phyloP scores from a whole-genome alignment of 352 stramenopile genomes.

The Elongisporangium undulatum region DNA sequence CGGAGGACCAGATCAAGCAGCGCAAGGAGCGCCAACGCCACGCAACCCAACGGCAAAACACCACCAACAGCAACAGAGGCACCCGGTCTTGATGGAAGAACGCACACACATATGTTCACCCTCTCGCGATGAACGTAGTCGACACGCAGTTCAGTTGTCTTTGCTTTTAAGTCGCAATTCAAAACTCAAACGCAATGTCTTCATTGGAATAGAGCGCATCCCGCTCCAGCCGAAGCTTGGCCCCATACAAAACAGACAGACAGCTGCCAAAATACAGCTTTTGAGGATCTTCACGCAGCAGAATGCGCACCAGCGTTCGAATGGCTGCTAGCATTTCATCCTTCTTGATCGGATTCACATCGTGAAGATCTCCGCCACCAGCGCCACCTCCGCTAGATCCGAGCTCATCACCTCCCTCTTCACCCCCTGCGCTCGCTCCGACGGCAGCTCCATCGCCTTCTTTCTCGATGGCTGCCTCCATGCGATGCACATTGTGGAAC shows the following conservation, averaged over 20 bases:
- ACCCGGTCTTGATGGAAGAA: constrained; percentile 17
- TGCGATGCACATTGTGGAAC: constrained; percentile 84
- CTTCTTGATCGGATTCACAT: constrained; percentile 81
- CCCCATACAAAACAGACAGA: constrained; percentile 75
- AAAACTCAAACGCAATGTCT: constrained; percentile 80
- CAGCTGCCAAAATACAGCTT: constrained; percentile 60
- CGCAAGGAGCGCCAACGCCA: constrained; percentile 19
- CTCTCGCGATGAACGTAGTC: neutral
- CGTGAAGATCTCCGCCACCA: constrained; percentile 54
- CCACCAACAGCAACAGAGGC: constrained; percentile 14
- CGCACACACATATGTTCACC: neutral
- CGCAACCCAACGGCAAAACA: constrained; percentile 11
- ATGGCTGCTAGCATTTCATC: constrained; percentile 75
- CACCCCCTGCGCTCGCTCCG: constrained; percentile 19
- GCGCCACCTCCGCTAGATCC: constrained; percentile 7
- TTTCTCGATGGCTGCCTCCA: constrained; percentile 62
- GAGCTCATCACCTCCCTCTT: constrained; percentile 17
- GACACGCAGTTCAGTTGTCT: constrained; percentile 6
- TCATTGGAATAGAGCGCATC: constrained; percentile 80
- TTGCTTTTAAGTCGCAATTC: constrained; percentile 9
- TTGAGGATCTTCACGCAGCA: constrained; percentile 57
- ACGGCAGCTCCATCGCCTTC: constrained; percentile 25
- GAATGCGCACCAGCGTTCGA: constrained; percentile 65
- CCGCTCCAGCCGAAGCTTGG: constrained; percentile 77
- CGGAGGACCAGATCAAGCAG: constrained; percentile 61